Conservation (phyloP, 495 filamentous ascomycete species). For the Hypomontagnella monticulosa region DNA sequence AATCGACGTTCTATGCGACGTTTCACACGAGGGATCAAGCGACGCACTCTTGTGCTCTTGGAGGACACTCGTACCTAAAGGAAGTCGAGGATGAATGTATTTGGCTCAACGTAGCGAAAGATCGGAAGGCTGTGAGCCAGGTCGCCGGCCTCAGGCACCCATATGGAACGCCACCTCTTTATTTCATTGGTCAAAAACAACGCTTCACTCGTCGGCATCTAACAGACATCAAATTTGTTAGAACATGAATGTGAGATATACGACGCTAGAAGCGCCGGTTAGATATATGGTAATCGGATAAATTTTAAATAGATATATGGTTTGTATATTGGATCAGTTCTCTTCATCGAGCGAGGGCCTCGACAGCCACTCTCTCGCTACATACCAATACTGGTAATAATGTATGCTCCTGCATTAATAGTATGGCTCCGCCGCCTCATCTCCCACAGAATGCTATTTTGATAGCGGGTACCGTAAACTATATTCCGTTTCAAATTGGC, state of each 20-base stretch:
- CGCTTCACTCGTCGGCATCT: too few relatives aligned
- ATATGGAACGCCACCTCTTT: too few relatives aligned
- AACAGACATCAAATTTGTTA: too few relatives aligned
- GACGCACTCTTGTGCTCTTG: background rate
- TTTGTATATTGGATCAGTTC: conserved; percentile 29
- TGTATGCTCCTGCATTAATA: conserved; percentile 15
- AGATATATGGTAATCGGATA: background rate
- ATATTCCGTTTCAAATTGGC: background rate
- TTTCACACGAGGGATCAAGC: conserved; percentile 3
- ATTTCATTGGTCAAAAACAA: too few relatives aligned
- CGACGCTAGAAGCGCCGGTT: background rate
- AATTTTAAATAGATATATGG: background rate
- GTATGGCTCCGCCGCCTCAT: background rate
- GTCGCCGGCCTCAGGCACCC: too few relatives aligned
- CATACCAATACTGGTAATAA: conserved; percentile 16
- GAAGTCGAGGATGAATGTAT: too few relatives aligned
- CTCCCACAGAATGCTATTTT: conserved; percentile 12
- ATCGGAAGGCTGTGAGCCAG: too few relatives aligned
- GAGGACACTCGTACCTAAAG: too few relatives aligned
- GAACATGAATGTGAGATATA: too few relatives aligned
- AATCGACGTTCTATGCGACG: background rate
- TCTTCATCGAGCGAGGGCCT: conserved; percentile 10
- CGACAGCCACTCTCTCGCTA: conserved; percentile 15
- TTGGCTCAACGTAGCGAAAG: too few relatives aligned
- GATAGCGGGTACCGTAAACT: conserved; percentile 15